Percentiles rank a stretch among this genome's conserved stretches.
Evolutionary conservation across 2,329 filamentous ascomycete genomes (phyloP).

Genomic region (Dendrostoma leiphaemia): DNA sequence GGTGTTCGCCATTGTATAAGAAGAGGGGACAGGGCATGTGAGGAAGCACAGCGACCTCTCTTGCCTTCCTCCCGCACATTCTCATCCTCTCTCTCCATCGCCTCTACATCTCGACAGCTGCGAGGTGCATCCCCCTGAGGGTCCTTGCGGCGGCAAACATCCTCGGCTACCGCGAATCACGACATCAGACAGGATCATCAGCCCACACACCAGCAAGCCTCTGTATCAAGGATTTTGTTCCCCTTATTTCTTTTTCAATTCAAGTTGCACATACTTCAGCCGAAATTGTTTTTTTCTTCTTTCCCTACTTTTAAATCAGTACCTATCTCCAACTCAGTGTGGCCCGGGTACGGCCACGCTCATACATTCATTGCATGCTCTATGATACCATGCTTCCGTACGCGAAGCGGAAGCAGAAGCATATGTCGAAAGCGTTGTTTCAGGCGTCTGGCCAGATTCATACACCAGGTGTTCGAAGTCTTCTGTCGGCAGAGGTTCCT

Average conservation of each 20-base stretch:
- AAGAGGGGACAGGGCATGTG: background rate
- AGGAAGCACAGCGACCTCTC: background rate
- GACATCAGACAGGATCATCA: background rate
- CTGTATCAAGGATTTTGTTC: background rate
- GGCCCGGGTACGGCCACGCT: constrained; percentile 14
- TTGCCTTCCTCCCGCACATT: background rate
- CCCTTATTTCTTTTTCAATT: too few relatives aligned
- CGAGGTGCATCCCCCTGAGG: background rate
- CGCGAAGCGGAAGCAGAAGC: constrained; percentile 3
- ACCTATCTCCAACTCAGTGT: background rate
- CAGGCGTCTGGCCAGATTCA: background rate
- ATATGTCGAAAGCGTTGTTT: constrained; percentile 9
- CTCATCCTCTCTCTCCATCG: background rate
- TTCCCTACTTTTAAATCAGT: background rate
- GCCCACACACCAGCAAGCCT: constrained; percentile 2
- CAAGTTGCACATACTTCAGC: constrained; percentile 16
- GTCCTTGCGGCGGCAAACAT: background rate
- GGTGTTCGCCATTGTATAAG: constrained; percentile 1
- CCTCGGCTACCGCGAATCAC: background rate
- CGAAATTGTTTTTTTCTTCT: background rate
- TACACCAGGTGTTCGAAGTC: background rate
- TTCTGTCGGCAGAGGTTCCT: too few relatives aligned
- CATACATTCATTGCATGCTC: constrained; percentile 15
- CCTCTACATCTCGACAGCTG: background rate
- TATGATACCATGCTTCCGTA: constrained; percentile 16